Evolutionary conservation across 768 basidiomycete species (phyloP), one percentile per base, ranked within the genome.

Genomic region (Pisolithus sp.): DNA sequence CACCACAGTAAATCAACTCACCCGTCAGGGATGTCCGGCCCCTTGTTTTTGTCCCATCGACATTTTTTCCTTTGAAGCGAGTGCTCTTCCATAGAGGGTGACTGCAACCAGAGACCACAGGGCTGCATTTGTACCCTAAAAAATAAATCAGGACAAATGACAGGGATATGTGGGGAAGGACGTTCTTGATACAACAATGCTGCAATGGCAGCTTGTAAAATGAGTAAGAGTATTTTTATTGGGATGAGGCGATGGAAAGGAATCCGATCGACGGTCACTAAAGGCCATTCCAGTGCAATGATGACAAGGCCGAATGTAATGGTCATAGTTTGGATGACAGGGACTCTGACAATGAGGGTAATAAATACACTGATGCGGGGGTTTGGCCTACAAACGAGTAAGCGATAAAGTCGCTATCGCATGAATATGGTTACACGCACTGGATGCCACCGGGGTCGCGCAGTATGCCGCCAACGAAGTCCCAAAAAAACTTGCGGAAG

Each of bases 401-500:
- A 26, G 45, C 46, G 54, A 50, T 20, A 23, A 12, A 10, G 13
- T 9, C 31, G 37, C 13, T 21, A 21, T 20, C 24, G 38, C 20
- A 18, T 13, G 15, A 23, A 17, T 40, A 37, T 2, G 24, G 7
- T 42, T 34, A 34, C 13, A 82, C 84, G 63, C 57, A 89, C 88
- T 89, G 86, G 23, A 88, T 51, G 49, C 88, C 88, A 71, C 88
- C 88, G 26, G 88, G 88, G 64, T 80, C 77, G 55, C 87, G 85
- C 52, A 90, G 64, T 52, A 77, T 84, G 44, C 88, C 92, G 53
- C 82, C 84, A n/a, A 92, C 72, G 64, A 95, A 91, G 73, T 95
- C 93, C 88, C 89, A 95, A 72, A 95, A 93, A 79, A 91, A 95
- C 73, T 95, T 95, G 69, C 91, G 88, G 72, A 82, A 93, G 59